These are phyloP conservation scores for Punctularia strigosozonata DNA, from an alignment of 768 basidiomycete species.

Conservation along the genomic window DNA sequence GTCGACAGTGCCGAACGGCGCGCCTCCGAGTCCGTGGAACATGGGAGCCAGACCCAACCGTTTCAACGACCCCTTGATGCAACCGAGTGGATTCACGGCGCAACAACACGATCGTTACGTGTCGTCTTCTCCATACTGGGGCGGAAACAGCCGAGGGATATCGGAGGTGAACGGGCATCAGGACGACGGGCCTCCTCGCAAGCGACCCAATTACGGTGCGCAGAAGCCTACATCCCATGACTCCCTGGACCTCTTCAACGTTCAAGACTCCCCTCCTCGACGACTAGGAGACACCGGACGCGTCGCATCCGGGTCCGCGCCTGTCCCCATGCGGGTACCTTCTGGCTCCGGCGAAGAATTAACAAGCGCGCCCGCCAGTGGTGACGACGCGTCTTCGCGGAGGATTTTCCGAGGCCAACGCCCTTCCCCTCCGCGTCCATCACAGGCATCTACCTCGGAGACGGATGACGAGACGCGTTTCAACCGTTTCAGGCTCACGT, in stretches of 20 bases:
- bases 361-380: no score
- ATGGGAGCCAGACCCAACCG: no score
- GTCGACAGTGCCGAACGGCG: conserved; percentile 9
- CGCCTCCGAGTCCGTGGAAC: conserved; percentile 5
- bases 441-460: conserved; percentile 8
- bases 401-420: conserved; percentile 43
- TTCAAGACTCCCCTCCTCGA: conserved; percentile 35
- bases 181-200: conserved; percentile 59
- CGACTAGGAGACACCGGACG: conserved; percentile 44
- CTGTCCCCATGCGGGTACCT: no score
- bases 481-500: conserved; percentile 49
- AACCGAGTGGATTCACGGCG: conserved; percentile 49
- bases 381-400: no score
- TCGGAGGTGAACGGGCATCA: conserved; percentile 25
- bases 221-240: conserved; percentile 20
- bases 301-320: conserved; percentile 40
- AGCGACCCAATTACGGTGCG: conserved; percentile 57
- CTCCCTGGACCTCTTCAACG: conserved; percentile 23
- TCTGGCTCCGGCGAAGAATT: no score
- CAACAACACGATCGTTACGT: conserved; percentile 34
- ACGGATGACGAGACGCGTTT: conserved; percentile 25
- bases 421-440: conserved; percentile 11
- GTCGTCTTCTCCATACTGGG: conserved; percentile 37
- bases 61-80: conserved; percentile 42
- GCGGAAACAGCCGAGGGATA: conserved; percentile 23